phyloP scores from a whole-genome alignment of 306 rosid genomes.

The Hylodesmum podocarpum region DNA sequence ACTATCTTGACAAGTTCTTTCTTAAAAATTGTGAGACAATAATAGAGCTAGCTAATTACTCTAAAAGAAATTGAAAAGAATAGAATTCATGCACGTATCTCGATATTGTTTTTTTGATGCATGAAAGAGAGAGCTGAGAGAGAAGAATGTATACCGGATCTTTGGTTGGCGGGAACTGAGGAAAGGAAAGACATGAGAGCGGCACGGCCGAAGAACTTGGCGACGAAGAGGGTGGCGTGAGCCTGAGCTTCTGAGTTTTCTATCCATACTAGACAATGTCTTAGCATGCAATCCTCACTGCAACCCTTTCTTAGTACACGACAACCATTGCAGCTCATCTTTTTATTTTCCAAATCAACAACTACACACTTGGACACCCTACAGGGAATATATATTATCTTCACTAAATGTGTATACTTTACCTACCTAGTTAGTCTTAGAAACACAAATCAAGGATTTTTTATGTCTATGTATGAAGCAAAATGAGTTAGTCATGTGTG shows the following conservation, averaged over 20 bases:
- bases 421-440: background rate
- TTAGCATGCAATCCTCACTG: constrained; percentile 62
- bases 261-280: constrained; percentile 56
- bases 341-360: background rate
- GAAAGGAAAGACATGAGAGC: constrained; percentile 70
- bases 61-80: background rate
- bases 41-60: background rate
- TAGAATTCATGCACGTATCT: background rate
- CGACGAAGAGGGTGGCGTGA: constrained; percentile 69
- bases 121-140: too few relatives aligned
- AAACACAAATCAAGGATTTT: background rate
- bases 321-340: constrained; percentile 83
- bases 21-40: background rate
- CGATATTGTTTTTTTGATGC: background rate
- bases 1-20: too few relatives aligned
- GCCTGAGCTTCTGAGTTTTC: constrained; percentile 55
- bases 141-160: constrained; percentile 56
- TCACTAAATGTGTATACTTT: background rate
- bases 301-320: constrained; percentile 75
- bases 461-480: background rate
- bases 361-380: background rate
- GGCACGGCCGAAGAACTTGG: constrained; percentile 86
- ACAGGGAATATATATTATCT: background rate
- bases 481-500: background rate
- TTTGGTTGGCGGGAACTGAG: constrained; percentile 49